phyloP scores from a whole-genome alignment of 257 asterid genomes.

The Solanum arcanum region DNA sequence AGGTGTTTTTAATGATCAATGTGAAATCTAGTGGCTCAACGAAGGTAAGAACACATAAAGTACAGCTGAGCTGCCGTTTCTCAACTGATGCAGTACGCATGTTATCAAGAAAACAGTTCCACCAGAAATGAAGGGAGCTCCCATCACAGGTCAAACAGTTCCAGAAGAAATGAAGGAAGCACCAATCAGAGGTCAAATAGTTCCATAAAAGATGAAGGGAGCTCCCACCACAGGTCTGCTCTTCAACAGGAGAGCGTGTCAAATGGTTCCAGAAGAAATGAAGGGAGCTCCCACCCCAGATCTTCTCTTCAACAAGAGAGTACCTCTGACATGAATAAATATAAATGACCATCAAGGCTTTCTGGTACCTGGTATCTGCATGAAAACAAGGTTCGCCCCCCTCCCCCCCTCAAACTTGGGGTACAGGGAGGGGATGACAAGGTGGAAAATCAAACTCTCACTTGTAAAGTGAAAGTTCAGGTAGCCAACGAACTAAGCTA shows the following conservation, averaged over 20 bases:
- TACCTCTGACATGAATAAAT: conserved; percentile 3
- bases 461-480: background rate
- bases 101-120: conserved; percentile 23
- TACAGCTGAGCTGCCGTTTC: conserved; percentile 36
- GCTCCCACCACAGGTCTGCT: conserved; percentile 12
- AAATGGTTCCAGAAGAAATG: conserved; percentile 23
- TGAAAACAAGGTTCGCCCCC: background rate
- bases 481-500: background rate
- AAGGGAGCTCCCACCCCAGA: conserved; percentile 21
- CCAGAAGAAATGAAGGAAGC: background rate
- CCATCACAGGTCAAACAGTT: conserved; percentile 10
- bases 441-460: background rate
- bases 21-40: conserved; percentile 45
- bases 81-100: conserved; percentile 10
- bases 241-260: conserved; percentile 1
- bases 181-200: background rate
- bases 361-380: background rate
- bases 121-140: conserved; percentile 30
- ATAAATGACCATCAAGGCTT: background rate
- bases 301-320: conserved; percentile 1
- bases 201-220: conserved; percentile 27
- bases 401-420: background rate
- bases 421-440: background rate
- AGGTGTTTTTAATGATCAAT: conserved; percentile 46
- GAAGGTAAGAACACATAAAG: conserved; percentile 27